Conservation (phyloP, 768 basidiomycete genomes). For the Rhodosporidiobolus odoratus region DNA sequence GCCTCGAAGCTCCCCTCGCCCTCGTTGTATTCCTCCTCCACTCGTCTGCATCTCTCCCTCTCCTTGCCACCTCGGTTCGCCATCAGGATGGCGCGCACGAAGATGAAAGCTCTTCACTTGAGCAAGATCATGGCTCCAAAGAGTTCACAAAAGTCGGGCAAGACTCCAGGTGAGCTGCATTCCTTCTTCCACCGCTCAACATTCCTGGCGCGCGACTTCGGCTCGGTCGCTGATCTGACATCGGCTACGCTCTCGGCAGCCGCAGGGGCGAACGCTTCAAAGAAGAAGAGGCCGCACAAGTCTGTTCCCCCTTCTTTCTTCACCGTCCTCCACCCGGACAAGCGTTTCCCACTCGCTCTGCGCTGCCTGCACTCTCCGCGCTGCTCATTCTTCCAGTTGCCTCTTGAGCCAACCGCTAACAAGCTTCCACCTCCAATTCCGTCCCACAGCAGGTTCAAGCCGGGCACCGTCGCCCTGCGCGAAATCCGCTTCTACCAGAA, state of each 20-base stretch:
- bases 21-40: no score
- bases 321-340: no score
- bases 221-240: no score
- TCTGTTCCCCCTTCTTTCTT: no score
- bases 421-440: background rate
- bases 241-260: no score
- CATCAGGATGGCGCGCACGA: background rate
- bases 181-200: background rate
- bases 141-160: background rate
- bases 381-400: background rate
- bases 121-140: background rate
- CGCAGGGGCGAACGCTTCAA: background rate
- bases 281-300: slow-evolving; percentile 6
- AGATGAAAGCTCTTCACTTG: background rate
- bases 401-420: no score
- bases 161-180: no score
- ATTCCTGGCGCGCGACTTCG: background rate
- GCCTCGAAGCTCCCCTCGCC: no score
- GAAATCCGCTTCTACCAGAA: slow-evolving; percentile 51
- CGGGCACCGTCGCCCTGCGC: slow-evolving; percentile 52
- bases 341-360: no score
- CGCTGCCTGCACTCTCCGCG: no score
- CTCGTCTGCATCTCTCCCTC: no score
- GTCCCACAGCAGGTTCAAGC: slow-evolving; percentile 17
- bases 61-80: no score